phyloP scores from a whole-genome alignment of 2,329 filamentous ascomycete species.

The Amesomyces nigricolor region DNA sequence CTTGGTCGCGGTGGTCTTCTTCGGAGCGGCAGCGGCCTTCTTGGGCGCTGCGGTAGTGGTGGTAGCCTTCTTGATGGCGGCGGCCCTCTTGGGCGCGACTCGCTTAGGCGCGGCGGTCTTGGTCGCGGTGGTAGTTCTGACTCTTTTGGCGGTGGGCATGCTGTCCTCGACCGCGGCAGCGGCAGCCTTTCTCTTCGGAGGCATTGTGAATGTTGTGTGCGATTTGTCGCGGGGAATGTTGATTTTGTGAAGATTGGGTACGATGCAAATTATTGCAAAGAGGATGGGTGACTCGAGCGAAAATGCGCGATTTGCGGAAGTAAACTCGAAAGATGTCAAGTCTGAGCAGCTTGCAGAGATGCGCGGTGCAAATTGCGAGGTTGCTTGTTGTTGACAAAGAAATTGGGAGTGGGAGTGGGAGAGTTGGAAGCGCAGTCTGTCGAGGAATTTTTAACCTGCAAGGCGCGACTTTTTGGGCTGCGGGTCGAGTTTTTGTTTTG shows the following conservation, averaged over 20 bases:
- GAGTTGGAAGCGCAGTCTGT: background rate
- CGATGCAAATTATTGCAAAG: constrained; percentile 6
- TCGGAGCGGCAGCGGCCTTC: constrained; percentile 11
- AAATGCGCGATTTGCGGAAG: background rate
- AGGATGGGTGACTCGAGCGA: background rate
- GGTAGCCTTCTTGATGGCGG: constrained; percentile 19
- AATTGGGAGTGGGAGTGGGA: background rate
- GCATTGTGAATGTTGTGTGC: constrained; percentile 16
- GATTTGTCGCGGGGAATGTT: constrained; percentile 3
- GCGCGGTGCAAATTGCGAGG: background rate
- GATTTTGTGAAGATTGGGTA: background rate
- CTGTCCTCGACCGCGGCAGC: constrained; percentile 13
- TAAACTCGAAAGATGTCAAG: background rate
- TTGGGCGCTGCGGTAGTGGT: constrained; percentile 18
- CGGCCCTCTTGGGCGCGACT: constrained; percentile 12
- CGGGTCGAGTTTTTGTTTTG: constrained; percentile 17
- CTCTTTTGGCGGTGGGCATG: constrained; percentile 12
- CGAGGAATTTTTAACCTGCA: constrained; percentile 17
- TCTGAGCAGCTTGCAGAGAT: background rate
- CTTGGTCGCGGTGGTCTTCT: constrained; percentile 13
- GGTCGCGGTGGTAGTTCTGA: constrained; percentile 15
- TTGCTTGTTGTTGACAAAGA: constrained; percentile 8
- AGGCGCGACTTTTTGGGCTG: constrained; percentile 17
- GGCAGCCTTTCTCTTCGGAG: constrained; percentile 18
- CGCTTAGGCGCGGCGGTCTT: constrained; percentile 9